Base-by-base conservation (phyloP, 2,329 filamentous ascomycete genomes). In the Venturiaceae sp. region DNA sequence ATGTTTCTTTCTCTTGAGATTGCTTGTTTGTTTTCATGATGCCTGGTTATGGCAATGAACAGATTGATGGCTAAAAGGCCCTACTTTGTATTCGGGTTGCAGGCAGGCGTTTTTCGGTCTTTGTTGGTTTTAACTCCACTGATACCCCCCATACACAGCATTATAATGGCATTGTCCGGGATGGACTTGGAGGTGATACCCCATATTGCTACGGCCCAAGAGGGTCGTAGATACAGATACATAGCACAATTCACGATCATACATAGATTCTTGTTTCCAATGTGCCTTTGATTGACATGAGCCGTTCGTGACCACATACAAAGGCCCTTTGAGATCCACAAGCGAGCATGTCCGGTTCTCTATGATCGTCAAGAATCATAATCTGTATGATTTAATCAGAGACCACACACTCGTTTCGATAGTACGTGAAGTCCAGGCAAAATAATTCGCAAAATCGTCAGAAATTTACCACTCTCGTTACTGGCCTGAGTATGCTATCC, bases 131-230 rank as follows among this genome's bases (percentile, higher is more conserved):
- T n/a, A 13, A 50, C 26, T 34, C n/a, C 32, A 34, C 34, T 37
- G 52, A 53, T 53, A 53, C 52, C 52, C 52, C 23, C 52, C 52
- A 36, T 54, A 54, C 30, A 39, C 52, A 54, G 32, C 52, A 54
- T 36, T 54, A 30, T 54, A 34, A 54, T 54, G 36, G 32, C 30
- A 54, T 54, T 21, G 32, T 36, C 52, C 52, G 13, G 32, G 16
- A n/a, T 54, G 52, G 36, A 34, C 32, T 36, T 8, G 19, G 36
- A 36, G 32, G 36, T 39, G 52, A 54, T 54, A 54, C 32, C 30
- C 36, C 52, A 36, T 30, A 50, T 50, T 30, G 44, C 44, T 50
- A 30, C 23, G 28, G 13, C 30, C 44, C 8, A 6, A n/a, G 5
- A 50, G 44, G n/a, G 26, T n/a, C n/a, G n/a, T n/a, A n/a, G n/a